These are phyloP conservation scores for Macrolepiota fuliginosa DNA, from an alignment of 768 basidiomycete genomes.

Conservation along the genomic window DNA sequence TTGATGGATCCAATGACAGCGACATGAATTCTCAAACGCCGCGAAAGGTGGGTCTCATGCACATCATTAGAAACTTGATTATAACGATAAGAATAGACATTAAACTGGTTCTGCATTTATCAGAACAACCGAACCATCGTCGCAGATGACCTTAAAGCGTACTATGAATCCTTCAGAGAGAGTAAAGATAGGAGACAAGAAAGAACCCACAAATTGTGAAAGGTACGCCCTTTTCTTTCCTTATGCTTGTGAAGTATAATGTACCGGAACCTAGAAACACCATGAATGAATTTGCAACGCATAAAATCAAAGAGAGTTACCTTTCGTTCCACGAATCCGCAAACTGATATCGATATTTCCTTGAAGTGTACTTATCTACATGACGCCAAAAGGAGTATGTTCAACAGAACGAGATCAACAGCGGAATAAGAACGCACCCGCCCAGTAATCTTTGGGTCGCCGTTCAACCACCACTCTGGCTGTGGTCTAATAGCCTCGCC, in stretches of 20 bases:
- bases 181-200: background rate
- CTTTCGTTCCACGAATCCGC: constrained; percentile 69
- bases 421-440: constrained; percentile 42
- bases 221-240: constrained; percentile 67
- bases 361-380: constrained; percentile 70
- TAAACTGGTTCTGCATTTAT: constrained; percentile 32
- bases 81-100: constrained; percentile 12
- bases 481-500: constrained; percentile 67
- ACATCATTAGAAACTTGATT: background rate
- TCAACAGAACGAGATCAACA: background rate
- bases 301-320: constrained; percentile 28
- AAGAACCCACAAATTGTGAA: constrained; percentile 62
- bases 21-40: background rate
- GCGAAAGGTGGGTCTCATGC: background rate
- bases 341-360: constrained; percentile 80
- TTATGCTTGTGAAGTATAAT: constrained; percentile 80
- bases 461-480: constrained; percentile 74
- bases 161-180: constrained; percentile 32
- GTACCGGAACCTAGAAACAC: constrained; percentile 59
- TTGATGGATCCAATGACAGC: background rate
- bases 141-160: constrained; percentile 65
- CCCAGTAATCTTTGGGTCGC: constrained; percentile 69
- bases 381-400: background rate
- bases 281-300: background rate
- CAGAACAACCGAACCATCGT: constrained; percentile 52